A percentile compares a stretch with the other conserved stretches of the same genome.
phyloP scores from a whole-genome alignment of 2,329 filamentous ascomycete species.

The Neopestalotiopsis clavispora region DNA sequence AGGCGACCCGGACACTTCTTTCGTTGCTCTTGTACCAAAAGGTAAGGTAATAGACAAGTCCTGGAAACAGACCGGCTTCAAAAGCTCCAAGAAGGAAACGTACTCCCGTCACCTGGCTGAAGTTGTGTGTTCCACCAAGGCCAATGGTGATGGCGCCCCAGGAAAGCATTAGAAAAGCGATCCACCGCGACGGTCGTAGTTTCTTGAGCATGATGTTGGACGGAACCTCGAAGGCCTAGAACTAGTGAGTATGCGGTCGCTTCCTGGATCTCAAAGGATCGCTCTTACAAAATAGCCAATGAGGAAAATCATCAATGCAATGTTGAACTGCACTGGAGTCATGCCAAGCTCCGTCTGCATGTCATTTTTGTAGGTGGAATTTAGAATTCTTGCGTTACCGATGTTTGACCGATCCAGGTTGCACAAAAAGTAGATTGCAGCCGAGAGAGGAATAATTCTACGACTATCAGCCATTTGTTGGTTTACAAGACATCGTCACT shows the following conservation, averaged over 20 bases:
- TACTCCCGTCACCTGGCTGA: conserved; percentile 66
- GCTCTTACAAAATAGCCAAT: conserved; percentile 33
- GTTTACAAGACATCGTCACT: neutral
- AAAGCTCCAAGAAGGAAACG: conserved; percentile 71
- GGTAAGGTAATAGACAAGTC: conserved; percentile 70
- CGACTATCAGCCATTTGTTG: conserved; percentile 25
- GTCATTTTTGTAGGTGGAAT: conserved; percentile 63
- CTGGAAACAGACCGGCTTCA: conserved; percentile 74
- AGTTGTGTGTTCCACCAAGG: conserved; percentile 67
- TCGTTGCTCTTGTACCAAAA: conserved; percentile 77
- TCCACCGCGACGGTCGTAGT: conserved; percentile 64
- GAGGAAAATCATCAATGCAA: conserved; percentile 38
- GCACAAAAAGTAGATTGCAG: conserved; percentile 68
- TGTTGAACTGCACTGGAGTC: conserved; percentile 64
- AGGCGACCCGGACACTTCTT: conserved; percentile 72
- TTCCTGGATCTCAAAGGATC: neutral
- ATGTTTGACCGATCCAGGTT: conserved; percentile 74
- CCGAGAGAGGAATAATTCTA: conserved; percentile 67
- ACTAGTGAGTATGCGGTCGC: neutral
- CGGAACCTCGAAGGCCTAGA: conserved; percentile 63
- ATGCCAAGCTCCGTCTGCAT: conserved; percentile 66
- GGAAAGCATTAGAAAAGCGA: conserved; percentile 68
- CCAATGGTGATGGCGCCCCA: conserved; percentile 73
- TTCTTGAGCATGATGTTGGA: conserved; percentile 71
- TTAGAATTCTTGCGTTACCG: conserved; percentile 71